Percentiles rank a stretch among this genome's conserved stretches.
Evolutionary conservation across 108 stramenopile species (phyloP).

Genomic region (Nannochloropsis oceanica): DNA sequence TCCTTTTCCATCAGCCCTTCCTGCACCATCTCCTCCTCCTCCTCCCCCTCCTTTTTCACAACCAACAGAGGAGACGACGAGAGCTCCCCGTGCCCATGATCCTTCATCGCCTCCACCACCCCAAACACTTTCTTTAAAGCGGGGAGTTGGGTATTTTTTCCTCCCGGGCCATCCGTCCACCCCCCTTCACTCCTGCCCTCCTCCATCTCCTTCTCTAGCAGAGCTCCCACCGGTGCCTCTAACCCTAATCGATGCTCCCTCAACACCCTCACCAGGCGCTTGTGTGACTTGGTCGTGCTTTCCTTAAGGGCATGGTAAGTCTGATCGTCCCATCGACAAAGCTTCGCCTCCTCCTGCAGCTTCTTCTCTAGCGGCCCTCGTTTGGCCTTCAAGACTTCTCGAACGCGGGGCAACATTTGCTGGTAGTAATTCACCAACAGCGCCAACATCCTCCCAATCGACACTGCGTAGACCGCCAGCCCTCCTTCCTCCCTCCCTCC

Average conservation of each 20-base stretch:
- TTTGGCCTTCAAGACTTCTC: not conserved
- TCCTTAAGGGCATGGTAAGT: constrained; percentile 86
- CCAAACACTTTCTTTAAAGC: not conserved
- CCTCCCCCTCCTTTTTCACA: not conserved
- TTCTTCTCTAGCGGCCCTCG: constrained; percentile 59
- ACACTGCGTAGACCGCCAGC: not conserved
- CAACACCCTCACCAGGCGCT: constrained; percentile 39
- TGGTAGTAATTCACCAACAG: constrained; percentile 59
- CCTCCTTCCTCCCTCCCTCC: not conserved
- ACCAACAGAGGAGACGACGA: not conserved
- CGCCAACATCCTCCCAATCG: constrained; percentile 39
- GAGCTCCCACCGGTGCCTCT: not conserved
- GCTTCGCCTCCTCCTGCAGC: constrained; percentile 74
- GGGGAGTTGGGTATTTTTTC: not conserved
- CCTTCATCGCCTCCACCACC: not conserved
- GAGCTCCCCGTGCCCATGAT: not conserved
- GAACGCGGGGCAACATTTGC: constrained; percentile 44
- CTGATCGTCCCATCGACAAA: constrained; percentile 97
- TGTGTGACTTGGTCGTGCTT: constrained; percentile 70
- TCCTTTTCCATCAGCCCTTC: not conserved
- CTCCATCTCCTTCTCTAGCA: not conserved
- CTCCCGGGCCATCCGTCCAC: not conserved
- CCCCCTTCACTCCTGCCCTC: not conserved
- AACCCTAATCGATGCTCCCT: constrained; percentile 2
- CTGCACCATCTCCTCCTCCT: not conserved